phyloP scores from a whole-genome alignment of 2,329 filamentous ascomycete species.

The Cryphonectria naterciae region DNA sequence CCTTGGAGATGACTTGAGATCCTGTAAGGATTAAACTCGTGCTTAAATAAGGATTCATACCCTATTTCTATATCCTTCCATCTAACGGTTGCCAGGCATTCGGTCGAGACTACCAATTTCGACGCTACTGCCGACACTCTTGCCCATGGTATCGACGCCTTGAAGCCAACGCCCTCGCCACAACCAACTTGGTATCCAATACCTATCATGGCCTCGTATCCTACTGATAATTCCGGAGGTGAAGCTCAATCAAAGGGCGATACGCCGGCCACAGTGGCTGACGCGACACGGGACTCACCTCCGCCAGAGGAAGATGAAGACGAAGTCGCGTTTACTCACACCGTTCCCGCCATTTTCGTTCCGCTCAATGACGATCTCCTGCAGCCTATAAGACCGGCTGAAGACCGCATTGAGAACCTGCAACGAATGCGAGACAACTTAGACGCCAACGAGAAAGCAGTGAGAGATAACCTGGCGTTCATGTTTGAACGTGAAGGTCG shows the following conservation, averaged over 20 bases:
- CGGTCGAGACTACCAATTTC: neutral
- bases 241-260: neutral
- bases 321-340: slow-evolving; percentile 36
- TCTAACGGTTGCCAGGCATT: neutral
- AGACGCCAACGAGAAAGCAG: slow-evolving; percentile 37
- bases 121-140: neutral
- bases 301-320: slow-evolving; percentile 21
- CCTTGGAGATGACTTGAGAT: neutral
- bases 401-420: slow-evolving; percentile 37
- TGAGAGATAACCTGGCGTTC: slow-evolving; percentile 39
- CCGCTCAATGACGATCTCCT: slow-evolving; percentile 40
- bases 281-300: neutral
- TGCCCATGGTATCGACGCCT: neutral
- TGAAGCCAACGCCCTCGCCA: neutral
- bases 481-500: slow-evolving; percentile 41
- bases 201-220: slow-evolving; percentile 13
- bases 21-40: neutral
- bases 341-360: slow-evolving; percentile 40
- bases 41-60: neutral
- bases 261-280: slow-evolving; percentile 1
- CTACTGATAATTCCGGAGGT: neutral
- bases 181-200: neutral
- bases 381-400: slow-evolving; percentile 34
- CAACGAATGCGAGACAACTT: slow-evolving; percentile 37
- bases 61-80: neutral